Conservation (phyloP, 495 filamentous ascomycete species). For the Tuber indicum region DNA sequence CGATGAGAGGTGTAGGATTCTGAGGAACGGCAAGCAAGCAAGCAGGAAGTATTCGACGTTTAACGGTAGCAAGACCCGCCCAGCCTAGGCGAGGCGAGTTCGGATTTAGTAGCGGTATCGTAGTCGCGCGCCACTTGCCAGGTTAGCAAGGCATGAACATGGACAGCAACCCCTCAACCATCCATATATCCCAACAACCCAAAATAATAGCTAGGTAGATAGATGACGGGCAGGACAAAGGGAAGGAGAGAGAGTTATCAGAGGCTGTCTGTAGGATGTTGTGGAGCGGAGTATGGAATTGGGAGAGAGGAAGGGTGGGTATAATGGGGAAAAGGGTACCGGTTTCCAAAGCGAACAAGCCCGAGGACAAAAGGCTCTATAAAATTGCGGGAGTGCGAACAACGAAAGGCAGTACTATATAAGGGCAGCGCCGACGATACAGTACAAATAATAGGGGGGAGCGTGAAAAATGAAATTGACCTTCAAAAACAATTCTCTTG, state of each 20-base stretch:
- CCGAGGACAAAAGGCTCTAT: background rate
- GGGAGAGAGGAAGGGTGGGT: background rate
- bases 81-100: conserved; percentile 18
- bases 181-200: conserved; percentile 18
- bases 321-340: background rate
- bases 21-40: conserved; percentile 9
- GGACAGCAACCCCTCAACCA: conserved; percentile 16
- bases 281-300: background rate
- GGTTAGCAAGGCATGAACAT: conserved; percentile 22
- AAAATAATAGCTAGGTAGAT: conserved; percentile 3
- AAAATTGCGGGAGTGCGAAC: background rate
- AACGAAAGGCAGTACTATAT: background rate
- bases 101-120: conserved; percentile 8
- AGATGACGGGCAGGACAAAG: background rate
- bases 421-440: background rate
- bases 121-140: conserved; percentile 26
- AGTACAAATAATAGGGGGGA: background rate
- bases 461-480: background rate
- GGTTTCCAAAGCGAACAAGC: background rate
- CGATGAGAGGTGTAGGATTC: background rate
- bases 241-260: background rate
- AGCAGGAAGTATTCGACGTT: conserved; percentile 8
- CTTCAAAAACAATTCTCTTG: background rate
- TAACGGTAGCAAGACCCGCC: conserved; percentile 28
- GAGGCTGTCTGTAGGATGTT: background rate